Evolutionary conservation across 495 filamentous ascomycete species (phyloP).

Genomic region (Penicillium riverlandense): DNA sequence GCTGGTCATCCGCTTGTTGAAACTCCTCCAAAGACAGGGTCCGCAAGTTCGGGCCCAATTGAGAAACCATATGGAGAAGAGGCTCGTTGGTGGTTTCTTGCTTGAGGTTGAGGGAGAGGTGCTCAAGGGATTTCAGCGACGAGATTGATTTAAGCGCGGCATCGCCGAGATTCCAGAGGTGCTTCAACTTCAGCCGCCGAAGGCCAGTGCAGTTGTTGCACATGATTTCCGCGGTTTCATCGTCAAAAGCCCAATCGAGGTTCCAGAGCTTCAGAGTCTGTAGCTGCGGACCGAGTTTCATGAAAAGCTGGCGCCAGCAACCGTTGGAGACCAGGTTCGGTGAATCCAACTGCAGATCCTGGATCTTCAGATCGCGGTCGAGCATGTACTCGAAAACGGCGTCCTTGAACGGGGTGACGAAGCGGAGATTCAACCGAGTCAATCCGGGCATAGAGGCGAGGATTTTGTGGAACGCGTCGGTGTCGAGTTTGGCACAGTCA

Average conservation of each 20-base stretch:
- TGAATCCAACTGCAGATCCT: slow-evolving; percentile 59
- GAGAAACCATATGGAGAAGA: slow-evolving; percentile 52
- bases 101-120: slow-evolving; percentile 62
- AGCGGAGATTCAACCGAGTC: slow-evolving; percentile 61
- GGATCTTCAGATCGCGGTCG: slow-evolving; percentile 56
- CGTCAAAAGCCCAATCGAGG: slow-evolving; percentile 66
- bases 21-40: slow-evolving; percentile 69
- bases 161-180: slow-evolving; percentile 46
- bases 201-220: slow-evolving; percentile 57
- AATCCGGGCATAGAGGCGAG: slow-evolving; percentile 67
- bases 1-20: slow-evolving; percentile 46
- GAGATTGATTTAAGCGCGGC: slow-evolving; percentile 45
- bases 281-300: slow-evolving; percentile 51
- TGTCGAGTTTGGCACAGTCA: slow-evolving; percentile 66
- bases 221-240: slow-evolving; percentile 50
- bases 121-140: slow-evolving; percentile 51
- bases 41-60: slow-evolving; percentile 51
- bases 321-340: slow-evolving; percentile 70
- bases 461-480: slow-evolving; percentile 70
- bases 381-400: slow-evolving; percentile 70
- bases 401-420: slow-evolving; percentile 85
- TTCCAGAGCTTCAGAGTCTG: slow-evolving; percentile 60
- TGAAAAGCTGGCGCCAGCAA: slow-evolving; percentile 62
- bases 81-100: slow-evolving; percentile 45
- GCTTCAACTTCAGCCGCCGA: slow-evolving; percentile 63